Evolutionary conservation across 768 basidiomycete genomes (phyloP).

Genomic region (Pisolithus tinctorius): DNA sequence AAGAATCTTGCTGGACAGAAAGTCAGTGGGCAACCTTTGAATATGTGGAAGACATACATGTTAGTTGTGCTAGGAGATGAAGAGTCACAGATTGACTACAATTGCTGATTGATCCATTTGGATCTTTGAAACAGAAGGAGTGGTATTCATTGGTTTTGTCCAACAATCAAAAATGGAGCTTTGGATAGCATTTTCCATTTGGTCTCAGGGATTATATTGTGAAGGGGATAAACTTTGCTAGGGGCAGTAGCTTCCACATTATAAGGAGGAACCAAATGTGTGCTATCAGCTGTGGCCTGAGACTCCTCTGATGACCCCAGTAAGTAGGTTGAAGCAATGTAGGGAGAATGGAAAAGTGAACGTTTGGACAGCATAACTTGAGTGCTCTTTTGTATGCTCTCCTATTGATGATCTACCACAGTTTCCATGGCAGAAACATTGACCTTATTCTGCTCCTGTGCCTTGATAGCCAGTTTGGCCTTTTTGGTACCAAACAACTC

Average conservation of each 20-base stretch:
- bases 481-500: constrained; percentile 95
- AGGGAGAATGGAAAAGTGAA: background rate
- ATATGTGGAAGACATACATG: constrained; percentile 39
- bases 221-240: constrained; percentile 66
- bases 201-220: constrained; percentile 69
- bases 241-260: constrained; percentile 60
- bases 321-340: background rate
- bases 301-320: constrained; percentile 48
- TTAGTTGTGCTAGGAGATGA: constrained; percentile 51
- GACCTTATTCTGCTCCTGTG: constrained; percentile 83
- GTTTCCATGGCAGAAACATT: constrained; percentile 85
- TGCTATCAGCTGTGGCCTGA: constrained; percentile 53
- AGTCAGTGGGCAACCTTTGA: constrained; percentile 1
- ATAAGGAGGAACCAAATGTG: constrained; percentile 72
- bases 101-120: constrained; percentile 65
- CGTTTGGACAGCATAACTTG: constrained; percentile 63
- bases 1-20: constrained; percentile 53
- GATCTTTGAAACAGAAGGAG: constrained; percentile 59
- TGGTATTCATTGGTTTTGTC: constrained; percentile 41
- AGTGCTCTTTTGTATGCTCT: constrained; percentile 71
- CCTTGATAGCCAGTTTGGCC: constrained; percentile 77
- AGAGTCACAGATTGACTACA: constrained; percentile 34
- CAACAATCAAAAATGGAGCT: constrained; percentile 46
- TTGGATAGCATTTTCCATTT: constrained; percentile 73
- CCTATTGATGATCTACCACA: constrained; percentile 75